Percentiles rank a stretch among this genome's conserved stretches.
Conservation (phyloP, 106 monocot genomes). For the Phalaenopsis equestris region DNA sequence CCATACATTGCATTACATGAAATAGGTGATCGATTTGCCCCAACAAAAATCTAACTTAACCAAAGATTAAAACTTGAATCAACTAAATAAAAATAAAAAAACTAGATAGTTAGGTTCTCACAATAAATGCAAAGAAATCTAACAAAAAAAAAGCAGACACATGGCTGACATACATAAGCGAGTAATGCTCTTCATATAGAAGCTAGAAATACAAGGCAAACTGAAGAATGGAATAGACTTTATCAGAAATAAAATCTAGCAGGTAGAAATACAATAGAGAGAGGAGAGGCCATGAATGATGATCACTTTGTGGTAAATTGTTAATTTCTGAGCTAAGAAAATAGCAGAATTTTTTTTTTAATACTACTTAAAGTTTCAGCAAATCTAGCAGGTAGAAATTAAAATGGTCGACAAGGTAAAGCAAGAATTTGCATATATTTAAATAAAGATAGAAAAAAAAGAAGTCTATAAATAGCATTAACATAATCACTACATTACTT, state of each 20-base stretch:
- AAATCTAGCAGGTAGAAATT: background rate
- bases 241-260: background rate
- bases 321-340: background rate
- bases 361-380: background rate
- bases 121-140: background rate
- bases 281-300: too few relatives aligned
- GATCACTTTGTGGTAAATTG: background rate
- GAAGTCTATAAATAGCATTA: background rate
- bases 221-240: background rate
- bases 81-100: background rate
- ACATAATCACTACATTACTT: background rate
- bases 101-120: background rate
- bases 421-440: background rate
- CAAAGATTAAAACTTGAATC: too few relatives aligned
- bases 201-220: background rate
- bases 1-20: background rate
- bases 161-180: background rate
- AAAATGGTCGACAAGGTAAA: background rate
- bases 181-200: background rate
- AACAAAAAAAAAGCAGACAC: background rate
- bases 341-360: background rate
- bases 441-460: background rate
- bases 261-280: too few relatives aligned
- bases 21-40: background rate
- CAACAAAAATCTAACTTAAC: background rate